Evolutionary conservation across 176 grass and related monocot species (phyloP).

Genomic region (sorghum (Sorghum bicolor)): Sorghum_bicolor_NCBIv3 NC_012872.2:10005501-10006000

Average conservation of each 20-base stretch:
- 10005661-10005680: not conserved
- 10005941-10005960: slow-evolving; percentile 54
- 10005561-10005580: not conserved
- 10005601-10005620: slow-evolving; percentile 66
- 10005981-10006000: not conserved
- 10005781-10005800: slow-evolving; percentile 81
- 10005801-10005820: slow-evolving; percentile 45
- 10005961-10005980: slow-evolving; percentile 34
- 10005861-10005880: slow-evolving; percentile 16
- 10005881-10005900: slow-evolving; percentile 57
- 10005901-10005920: slow-evolving; percentile 72
- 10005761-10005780: slow-evolving; percentile 88
- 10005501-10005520: slow-evolving; percentile 66
- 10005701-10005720: not conserved
- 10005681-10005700: not conserved
- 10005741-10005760: slow-evolving; percentile 73
- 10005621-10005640: slow-evolving; percentile 74
- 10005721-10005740: slow-evolving; percentile 59
- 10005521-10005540: not conserved
- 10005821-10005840: not conserved
- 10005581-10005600: slow-evolving; percentile 63
- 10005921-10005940: slow-evolving; percentile 49
- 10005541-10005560: not conserved
- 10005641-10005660: not conserved
- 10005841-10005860: not conserved